Base-by-base conservation (phyloP, 441 rosid genomes). In the Hura crepitans region DNA sequence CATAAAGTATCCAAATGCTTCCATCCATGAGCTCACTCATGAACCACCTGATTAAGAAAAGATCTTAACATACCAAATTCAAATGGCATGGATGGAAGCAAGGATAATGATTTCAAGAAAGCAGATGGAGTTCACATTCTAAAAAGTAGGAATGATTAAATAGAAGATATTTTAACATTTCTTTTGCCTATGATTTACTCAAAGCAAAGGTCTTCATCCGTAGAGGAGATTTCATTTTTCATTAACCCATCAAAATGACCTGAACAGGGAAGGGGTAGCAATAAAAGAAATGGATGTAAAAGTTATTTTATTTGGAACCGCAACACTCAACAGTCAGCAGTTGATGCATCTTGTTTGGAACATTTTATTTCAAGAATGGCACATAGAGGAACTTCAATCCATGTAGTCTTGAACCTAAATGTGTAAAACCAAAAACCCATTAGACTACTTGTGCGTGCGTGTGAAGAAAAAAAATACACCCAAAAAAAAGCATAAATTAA, bases 71-170 rank as follows among this genome's bases (percentile, higher is more conserved):
- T 6, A 31, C 22, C 49, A 47, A 9, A 65, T 53, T 17, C 49
- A 65, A 46, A 1, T 18, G 42, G 57, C 15, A 65, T 1, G 11
- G 10, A 30, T 1, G 46, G 57, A 65, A 30, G 58, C 43, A 65
- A 11, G 49, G 37, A 65, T 49, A 42, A 65, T 28, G 17, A 25
- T 47, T 64, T 65, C 25, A 47, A 65, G 14, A 60, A 27, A 37
- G n/a, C 20, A 51, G 7, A 47, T 65, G 35, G 23, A 33, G 54
- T 23, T 43, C 28, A 20, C 28, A 60, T 9, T 23, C 33, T 62
- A 50, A 42, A 62, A 42, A 28, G 30, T 62, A 23, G 46, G 51
- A 30, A 33, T 22, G 33, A 43, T 20, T 30, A 22, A 61, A 31
- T 15, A 11, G 27, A 22, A 43, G 8, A 30, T 37, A 14, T 28